A percentile compares a stretch with the other conserved stretches of the same genome.
These are phyloP conservation scores for Brassica juncea DNA, from an alignment of 345 rosid species.

Conservation along the genomic window DNA sequence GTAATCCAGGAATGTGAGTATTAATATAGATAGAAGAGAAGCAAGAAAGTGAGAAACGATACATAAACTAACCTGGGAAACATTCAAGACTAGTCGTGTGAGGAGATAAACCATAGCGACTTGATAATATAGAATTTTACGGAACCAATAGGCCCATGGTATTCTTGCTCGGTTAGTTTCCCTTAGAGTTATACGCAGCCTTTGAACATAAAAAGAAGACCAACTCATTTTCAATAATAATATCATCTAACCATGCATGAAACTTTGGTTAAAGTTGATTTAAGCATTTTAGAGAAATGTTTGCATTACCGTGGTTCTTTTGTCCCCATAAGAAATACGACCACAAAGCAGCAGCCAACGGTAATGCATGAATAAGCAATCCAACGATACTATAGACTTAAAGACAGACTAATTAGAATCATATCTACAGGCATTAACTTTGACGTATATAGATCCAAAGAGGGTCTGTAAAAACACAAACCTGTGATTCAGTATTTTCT, in stretches of 20 bases:
- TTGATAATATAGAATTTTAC: slow-evolving; percentile 79
- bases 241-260: background rate
- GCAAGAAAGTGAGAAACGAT: background rate
- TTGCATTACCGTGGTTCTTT: slow-evolving; percentile 75
- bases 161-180: slow-evolving; percentile 57
- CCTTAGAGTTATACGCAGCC: slow-evolving; percentile 46
- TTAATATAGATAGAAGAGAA: background rate
- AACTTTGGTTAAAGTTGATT: background rate
- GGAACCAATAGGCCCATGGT: slow-evolving; percentile 92
- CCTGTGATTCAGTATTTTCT: slow-evolving; percentile 66
- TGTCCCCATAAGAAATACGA: slow-evolving; percentile 74
- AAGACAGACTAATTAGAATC: too few species aligned
- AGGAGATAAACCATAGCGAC: slow-evolving; percentile 84
- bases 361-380: slow-evolving; percentile 80
- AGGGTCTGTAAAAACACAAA: too few species aligned
- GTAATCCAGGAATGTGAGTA: too few species aligned
- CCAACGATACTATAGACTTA: slow-evolving; percentile 61
- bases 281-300: background rate
- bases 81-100: slow-evolving; percentile 77
- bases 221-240: background rate
- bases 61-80: slow-evolving; percentile 71
- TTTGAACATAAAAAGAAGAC: slow-evolving; percentile 25
- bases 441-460: too few species aligned
- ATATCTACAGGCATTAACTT: too few species aligned
- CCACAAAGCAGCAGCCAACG: slow-evolving; percentile 84